Evolutionary conservation across 495 filamentous ascomycete species (phyloP), one percentile per base, ranked within the genome.

Genomic region (Glonium stellatum): DNA sequence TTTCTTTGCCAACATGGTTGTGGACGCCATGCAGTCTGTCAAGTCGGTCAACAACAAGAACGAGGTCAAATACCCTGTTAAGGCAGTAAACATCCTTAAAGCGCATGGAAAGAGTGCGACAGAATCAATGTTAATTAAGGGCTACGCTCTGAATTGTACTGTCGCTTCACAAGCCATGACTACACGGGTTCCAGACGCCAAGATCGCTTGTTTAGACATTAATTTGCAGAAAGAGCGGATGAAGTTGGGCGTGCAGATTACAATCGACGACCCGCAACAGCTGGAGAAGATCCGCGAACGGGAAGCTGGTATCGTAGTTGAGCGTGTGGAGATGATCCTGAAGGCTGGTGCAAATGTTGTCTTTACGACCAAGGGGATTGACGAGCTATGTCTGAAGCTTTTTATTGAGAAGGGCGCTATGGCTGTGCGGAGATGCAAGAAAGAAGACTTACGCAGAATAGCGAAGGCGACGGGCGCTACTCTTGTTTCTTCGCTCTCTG

Each of bases 181-280:
- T 67, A 99, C 95, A 25, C 84, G 90, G 62, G 79, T 97, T 67
- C 83, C 82, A 51, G 91, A 97, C 75, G 93, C 95, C 63, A 97
- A 95, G 77, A 97, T 99, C 72, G 93, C 93, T 46, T 88, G 89
- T 70, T 78, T 99, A 50, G 93, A 99, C 71, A 97, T 99, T 78
- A 99, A 99, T 75, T 74, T 99, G 63, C 92, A 97, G 71, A 99
- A 97, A 76, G 90, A 96, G 77, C 82, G 93, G 62, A 97, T 99
- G 93, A 97, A 97, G 80, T 78, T 99, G 15, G 93, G 93, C 61
- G 95, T 99, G 52, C 90, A 99, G 68, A 96, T 99, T 71, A 97
- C 93, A 21, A 87, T 99, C 55, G 93, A 97, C 57, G 93, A 99
- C 72, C 93, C 93, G 31, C 84, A 91, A 64, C 95, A 97, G 75